Evolutionary conservation across 1,284 basidiomycete species (phyloP), one percentile per base, ranked within the genome.

Genomic region (Ceratobasidium theobromae): DNA sequence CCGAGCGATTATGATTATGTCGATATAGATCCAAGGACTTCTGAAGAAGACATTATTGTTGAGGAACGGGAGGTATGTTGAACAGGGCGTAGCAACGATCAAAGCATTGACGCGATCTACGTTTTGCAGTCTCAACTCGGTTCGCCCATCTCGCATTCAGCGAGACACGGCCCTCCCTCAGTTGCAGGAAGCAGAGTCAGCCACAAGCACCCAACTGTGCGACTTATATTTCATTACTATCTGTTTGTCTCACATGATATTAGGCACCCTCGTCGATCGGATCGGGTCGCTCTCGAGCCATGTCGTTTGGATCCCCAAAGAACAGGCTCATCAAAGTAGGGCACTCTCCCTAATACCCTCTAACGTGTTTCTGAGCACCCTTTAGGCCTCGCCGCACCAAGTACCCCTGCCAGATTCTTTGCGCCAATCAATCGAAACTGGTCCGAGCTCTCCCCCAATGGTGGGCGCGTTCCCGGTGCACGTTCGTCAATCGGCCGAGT

Each of bases 321-420:
- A 62, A 62, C 16, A 32, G 32, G 6, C 58, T 62, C 9, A 27
- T 62, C 58, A 62, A 62, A 27, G 58, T 62, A 1, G 6, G 58
- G 23, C 32, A n/a, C 25, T 25, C 40, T 28, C 16, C 21, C 40
- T 12, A 46, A 9, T 23, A 4, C 33, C 1, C 25, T 49, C n/a
- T 49, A 48, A 46, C 21, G n/a, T 60, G 8, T 27, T 28, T 57
- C 2, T 3, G 27, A 1, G 2, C 4, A 12, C 35, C 16, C 8
- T 38, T 8, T 28, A 62, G 58, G 3, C 58, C 1, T 41, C 58
- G 3, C 58, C 58, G 1, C 12, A 46, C 25, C 27, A 62, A 11
- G 58, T 62, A 1, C 46, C 58, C n/a, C 48, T 62, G 8, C 58
- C 58, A 11, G 58, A 52, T 4, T 62, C 58, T 3, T 11, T 53